Evolutionary conservation across 768 basidiomycete genomes (phyloP).

Genomic region (Tylopilus sp.): DNA sequence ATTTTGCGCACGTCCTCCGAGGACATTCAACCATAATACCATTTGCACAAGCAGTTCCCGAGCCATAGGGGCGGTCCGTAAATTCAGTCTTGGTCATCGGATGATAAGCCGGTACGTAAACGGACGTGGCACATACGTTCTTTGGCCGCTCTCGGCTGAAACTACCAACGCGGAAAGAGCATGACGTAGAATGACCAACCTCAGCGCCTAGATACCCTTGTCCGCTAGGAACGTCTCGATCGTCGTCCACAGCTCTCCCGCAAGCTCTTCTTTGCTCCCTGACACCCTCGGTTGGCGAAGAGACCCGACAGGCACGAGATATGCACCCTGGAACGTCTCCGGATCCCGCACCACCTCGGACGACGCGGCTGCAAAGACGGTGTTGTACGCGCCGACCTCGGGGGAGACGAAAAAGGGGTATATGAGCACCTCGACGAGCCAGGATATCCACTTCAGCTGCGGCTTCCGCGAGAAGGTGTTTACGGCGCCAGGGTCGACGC

Average conservation of each 20-base stretch:
- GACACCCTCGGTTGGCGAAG: slow-evolving; percentile 10
- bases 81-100: not conserved
- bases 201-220: slow-evolving; percentile 14
- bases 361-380: slow-evolving; percentile 31
- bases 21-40: too few species aligned
- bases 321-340: slow-evolving; percentile 30
- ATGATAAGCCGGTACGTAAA: too few species aligned
- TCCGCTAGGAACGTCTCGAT: slow-evolving; percentile 27
- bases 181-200: not conserved
- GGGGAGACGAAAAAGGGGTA: slow-evolving; percentile 16
- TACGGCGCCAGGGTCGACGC: slow-evolving; percentile 31
- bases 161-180: too few species aligned
- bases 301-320: slow-evolving; percentile 26
- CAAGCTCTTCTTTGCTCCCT: slow-evolving; percentile 21
- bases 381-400: slow-evolving; percentile 26
- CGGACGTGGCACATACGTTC: not conserved
- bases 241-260: slow-evolving; percentile 28
- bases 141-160: too few species aligned
- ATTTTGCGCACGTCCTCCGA: too few species aligned
- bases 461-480: slow-evolving; percentile 29
- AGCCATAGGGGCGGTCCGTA: too few species aligned
- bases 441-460: slow-evolving; percentile 12
- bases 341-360: slow-evolving; percentile 16
- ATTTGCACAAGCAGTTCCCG: too few species aligned
- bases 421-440: slow-evolving; percentile 18